phyloP scores from a whole-genome alignment of 495 filamentous ascomycete species.

The Xylaria scruposa region DNA sequence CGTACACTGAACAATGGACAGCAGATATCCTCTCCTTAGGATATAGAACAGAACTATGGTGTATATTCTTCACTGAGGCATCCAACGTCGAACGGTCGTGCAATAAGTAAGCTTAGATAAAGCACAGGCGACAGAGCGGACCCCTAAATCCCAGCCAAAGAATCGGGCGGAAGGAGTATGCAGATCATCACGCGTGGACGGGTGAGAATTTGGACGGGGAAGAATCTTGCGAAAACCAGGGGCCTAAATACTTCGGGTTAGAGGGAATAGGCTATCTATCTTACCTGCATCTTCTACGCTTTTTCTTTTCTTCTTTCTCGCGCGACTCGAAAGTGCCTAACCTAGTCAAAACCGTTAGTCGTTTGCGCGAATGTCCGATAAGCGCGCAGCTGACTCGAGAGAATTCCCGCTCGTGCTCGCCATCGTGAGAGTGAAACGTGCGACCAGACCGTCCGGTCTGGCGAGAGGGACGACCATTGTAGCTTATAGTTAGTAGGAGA shows the following conservation, averaged over 20 bases:
- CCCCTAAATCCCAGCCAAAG: background rate
- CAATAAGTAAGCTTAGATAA: constrained; percentile 7
- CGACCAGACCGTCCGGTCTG: background rate
- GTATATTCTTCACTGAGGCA: background rate
- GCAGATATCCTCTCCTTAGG: background rate
- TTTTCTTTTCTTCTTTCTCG: background rate
- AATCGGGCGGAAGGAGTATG: background rate
- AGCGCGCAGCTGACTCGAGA: background rate
- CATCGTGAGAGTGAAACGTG: background rate
- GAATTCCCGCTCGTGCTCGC: background rate
- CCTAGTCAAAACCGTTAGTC: background rate
- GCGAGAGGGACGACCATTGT: background rate
- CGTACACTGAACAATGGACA: background rate
- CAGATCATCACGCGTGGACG: background rate
- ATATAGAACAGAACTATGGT: background rate
- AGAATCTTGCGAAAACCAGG: background rate
- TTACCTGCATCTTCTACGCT: background rate
- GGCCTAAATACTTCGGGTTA: background rate
- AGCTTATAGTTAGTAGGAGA: background rate
- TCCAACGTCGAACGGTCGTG: background rate
- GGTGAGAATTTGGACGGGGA: background rate
- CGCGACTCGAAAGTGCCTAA: background rate
- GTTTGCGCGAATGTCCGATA: background rate
- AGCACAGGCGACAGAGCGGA: background rate
- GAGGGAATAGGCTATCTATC: background rate